Conservation (phyloP, 805 yeast species). For the Candida fluviatilis region DNA sequence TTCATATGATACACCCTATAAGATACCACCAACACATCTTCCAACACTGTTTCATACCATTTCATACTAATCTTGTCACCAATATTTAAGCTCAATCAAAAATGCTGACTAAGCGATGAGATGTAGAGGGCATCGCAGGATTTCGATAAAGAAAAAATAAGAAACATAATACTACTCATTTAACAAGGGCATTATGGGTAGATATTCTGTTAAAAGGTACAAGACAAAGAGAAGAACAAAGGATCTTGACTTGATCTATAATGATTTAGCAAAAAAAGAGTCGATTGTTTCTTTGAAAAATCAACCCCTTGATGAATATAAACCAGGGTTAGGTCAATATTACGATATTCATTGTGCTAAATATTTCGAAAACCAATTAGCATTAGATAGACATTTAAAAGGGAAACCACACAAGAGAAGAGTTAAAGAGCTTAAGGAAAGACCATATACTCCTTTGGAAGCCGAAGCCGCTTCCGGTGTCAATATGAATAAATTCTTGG, state of each 20-base stretch:
- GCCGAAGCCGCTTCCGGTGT: constrained; percentile 89
- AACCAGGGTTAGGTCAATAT: constrained; percentile 92
- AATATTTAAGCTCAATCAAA: too few species aligned
- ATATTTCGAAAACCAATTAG: constrained; percentile 75
- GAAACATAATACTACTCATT: constrained; percentile 2
- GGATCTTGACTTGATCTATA: constrained; percentile 78
- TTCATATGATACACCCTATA: too few species aligned
- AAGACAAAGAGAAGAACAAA: constrained; percentile 85
- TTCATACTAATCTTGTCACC: too few species aligned
- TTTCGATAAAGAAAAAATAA: neutral
- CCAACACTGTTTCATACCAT: too few species aligned
- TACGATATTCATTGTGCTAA: constrained; percentile 94
- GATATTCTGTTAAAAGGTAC: constrained; percentile 80
- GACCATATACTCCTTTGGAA: constrained; percentile 85
- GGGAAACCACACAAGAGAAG: constrained; percentile 85
- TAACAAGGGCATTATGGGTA: constrained; percentile 58
- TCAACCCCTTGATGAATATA: constrained; percentile 84
- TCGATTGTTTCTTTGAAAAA: constrained; percentile 63
- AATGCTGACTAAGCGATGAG: too few species aligned
- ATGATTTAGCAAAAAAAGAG: constrained; percentile 64
- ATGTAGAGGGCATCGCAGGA: neutral
- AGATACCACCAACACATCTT: too few species aligned
- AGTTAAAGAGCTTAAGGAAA: constrained; percentile 65
- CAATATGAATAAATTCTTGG: constrained; percentile 62
- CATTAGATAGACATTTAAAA: constrained; percentile 68